Evolutionary conservation across 768 basidiomycete genomes (phyloP), one percentile per base, ranked within the genome.

Genomic region (Cyclocybe aegerita): DNA sequence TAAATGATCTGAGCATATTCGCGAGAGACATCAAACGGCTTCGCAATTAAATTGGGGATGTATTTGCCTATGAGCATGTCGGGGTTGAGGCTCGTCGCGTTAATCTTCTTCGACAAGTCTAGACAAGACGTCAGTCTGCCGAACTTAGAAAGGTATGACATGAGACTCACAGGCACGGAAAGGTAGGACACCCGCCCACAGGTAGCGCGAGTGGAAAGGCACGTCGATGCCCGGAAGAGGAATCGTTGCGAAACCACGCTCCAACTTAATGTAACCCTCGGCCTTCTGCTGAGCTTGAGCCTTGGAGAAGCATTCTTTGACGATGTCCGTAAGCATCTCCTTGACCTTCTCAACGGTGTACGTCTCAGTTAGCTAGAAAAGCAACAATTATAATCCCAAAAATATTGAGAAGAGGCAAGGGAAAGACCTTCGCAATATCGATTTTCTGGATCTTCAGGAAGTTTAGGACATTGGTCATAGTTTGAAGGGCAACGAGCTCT

Each of bases 91-190:
- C 95, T 84, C 7, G 82, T 77, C 1, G 93, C 79, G 60, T 97
- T 93, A 69, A 99, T 95, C 76, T 98, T 99, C 82, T 98, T 98
- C 36, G 94, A 95, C 11, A 99, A 77, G 70, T 98, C 92, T 93
- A 53, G 4, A 39, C 41, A 53, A 38, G 30, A 52, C 51, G 4
- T 40, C 16, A 15, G 46, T 9, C 34, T 12, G 49, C 5, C 33
- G 58, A 37, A 41, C 39, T 23, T 4, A 12, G 17, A 46, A 40
- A 39, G 12, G 45, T 41, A 40, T 41, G 35, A 33, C 23, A 32
- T n/a, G 38, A 44, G 16, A 80, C 90, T 71, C 64, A 93, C 90
- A 97, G 49, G 93, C 91, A 59, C 94, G 85, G 90, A 97, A 96
- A 8, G 95, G 92, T 85, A 96, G 80, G 29, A 97, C 94, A 65